Base-by-base conservation (phyloP, 2,329 filamentous ascomycete genomes). In the Colletotrichum sp. region DNA sequence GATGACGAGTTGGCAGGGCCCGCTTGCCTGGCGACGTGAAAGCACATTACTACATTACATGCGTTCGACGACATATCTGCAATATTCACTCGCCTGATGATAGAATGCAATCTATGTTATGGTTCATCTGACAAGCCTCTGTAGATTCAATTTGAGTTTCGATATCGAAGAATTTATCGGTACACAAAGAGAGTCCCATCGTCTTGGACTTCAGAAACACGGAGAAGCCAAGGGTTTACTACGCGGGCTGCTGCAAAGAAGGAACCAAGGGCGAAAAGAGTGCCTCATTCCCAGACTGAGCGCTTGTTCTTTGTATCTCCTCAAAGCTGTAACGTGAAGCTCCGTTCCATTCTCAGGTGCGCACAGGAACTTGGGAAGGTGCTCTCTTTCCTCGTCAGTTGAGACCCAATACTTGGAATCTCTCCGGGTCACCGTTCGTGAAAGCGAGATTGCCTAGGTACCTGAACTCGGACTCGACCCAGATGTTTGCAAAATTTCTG, bases 51-150 rank as follows among this genome's bases (percentile, higher is more conserved):
- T 49, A n/a, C 39, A 19, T 49, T 49, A 12, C n/a, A 19, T n/a
- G 39, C 3, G 39, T 49, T 1, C 16, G 9, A 22, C 19, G 39
- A 49, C 1, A 12, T 12, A n/a, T 49, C 19, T 49, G 39, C 3
- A n/a, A 12, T n/a, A 5, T 22, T 2, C 9, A 12, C 9, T 22
- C 19, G 16, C 16, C 19, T 19, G 12, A 2, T 4, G 16, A 49
- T 6, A 1, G n/a, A 2, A 4, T 19, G 9, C 19, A 6, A 4
- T 9, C 19, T 12, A 12, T 0, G 5, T n/a, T 12, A n/a, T n/a
- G 6, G 5, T 49, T n/a, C 19, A 49, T 9, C 3, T 49, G 19
- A 49, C n/a, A 1, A n/a, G 8, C 19, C 5, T 19, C 1, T 2
- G 11, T 1, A n/a, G 9, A 12, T n/a, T 12, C 9, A 2, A 49